These are phyloP conservation scores for Phialophora verrucosa DNA, from an alignment of 2,329 filamentous ascomycete species.

Conservation along the genomic window DNA sequence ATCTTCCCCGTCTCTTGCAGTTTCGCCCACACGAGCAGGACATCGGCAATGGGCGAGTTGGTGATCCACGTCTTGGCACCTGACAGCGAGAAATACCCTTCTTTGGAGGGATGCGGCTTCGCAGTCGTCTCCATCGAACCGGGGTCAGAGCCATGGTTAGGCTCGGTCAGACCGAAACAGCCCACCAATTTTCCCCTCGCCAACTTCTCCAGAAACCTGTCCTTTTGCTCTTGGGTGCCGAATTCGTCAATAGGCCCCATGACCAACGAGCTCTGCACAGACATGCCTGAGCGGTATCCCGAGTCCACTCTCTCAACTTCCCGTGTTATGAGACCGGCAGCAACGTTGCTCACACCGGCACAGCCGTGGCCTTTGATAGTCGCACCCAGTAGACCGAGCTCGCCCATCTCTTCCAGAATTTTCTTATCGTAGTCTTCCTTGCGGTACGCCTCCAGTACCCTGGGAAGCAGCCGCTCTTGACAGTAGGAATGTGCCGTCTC, in stretches of 20 bases:
- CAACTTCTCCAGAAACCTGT: slow-evolving; percentile 78
- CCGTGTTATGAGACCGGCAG: slow-evolving; percentile 85
- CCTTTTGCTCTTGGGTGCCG: slow-evolving; percentile 84
- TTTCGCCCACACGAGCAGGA: slow-evolving; percentile 91
- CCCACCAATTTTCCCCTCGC: slow-evolving; percentile 82
- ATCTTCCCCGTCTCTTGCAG: slow-evolving; percentile 91
- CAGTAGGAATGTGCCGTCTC: slow-evolving; percentile 94
- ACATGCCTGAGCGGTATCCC: slow-evolving; percentile 91
- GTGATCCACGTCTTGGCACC: slow-evolving; percentile 96
- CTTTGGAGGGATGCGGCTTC: slow-evolving; percentile 81
- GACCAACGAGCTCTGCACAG: slow-evolving; percentile 87
- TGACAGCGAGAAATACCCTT: slow-evolving; percentile 78
- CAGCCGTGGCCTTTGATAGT: slow-evolving; percentile 88
- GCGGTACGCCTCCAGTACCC: slow-evolving; percentile 85
- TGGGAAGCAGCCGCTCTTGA: slow-evolving; percentile 83
- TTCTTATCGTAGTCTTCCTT: slow-evolving; percentile 84
- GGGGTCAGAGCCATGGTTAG: slow-evolving; percentile 90
- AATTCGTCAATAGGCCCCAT: slow-evolving; percentile 93
- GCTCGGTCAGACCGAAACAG: slow-evolving; percentile 88
- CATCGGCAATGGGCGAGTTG: slow-evolving; percentile 86
- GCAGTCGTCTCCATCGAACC: slow-evolving; percentile 88
- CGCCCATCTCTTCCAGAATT: slow-evolving; percentile 90
- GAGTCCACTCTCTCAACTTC: slow-evolving; percentile 91
- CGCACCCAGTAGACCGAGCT: slow-evolving; percentile 84
- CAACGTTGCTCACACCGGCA: slow-evolving; percentile 84